Evolutionary conservation across 179 eudicot species (phyloP), one percentile per base, ranked within the genome.

Genomic region (Corrigiola litoralis): DNA sequence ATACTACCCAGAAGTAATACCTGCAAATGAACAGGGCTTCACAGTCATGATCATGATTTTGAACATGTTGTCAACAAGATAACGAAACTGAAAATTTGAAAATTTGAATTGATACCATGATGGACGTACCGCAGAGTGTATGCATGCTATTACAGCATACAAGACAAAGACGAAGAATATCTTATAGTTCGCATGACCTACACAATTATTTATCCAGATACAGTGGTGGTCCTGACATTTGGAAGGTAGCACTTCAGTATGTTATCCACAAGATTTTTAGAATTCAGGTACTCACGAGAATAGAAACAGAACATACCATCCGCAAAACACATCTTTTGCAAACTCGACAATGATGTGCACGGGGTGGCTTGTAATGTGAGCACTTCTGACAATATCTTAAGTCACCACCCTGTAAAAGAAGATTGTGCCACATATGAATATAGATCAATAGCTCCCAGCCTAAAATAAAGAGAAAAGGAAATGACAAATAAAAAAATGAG

Each of bases 381-480:
- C 98, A 92, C 69, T 92, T 92, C 63, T 92, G 96, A 82, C 98
- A 92, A 72, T 82, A 92, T 82, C 98, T 85, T 61, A 92, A 76
- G 63, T 92, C 95, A 65, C 98, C 98, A 69, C 95, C 87, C 98
- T 92, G 83, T 71, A 80, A 58, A 70, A 70, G 16, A 45, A 9
- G 13, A 38, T 31, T 24, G 48, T 29, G 17, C 20, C 46, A 53
- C 25, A 56, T 29, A 38, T 32, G 54, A 58, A 44, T 29, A 34
- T 25, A 52, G 34, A 24, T 28, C 20, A 38, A 8, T 21, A 40
- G 23, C 20, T 12, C 12, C 4, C n/a, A 33, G 25, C 17, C 44
- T 29, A n/a, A 18, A 52, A 38, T 9, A 12, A 23, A 27, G 13
- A 24, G 45, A n/a, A n/a, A n/a, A n/a, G n/a, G n/a, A n/a, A n/a